phyloP scores from a whole-genome alignment of 2,329 filamentous ascomycete species.

The Penicillium olsonii region DNA sequence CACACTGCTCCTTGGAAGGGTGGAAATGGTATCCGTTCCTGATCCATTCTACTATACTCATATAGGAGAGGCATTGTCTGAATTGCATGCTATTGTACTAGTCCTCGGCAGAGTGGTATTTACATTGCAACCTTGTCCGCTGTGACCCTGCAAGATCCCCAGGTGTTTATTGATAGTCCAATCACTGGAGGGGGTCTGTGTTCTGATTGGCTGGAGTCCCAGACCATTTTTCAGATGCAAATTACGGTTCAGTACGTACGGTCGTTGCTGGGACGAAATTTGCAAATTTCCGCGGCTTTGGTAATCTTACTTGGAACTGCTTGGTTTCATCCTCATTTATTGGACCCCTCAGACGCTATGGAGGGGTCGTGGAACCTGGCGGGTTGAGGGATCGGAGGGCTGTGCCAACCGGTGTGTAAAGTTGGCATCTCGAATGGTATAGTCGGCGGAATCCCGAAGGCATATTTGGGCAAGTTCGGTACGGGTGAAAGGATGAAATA shows the following conservation, averaged over 20 bases:
- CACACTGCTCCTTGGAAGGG: constrained; percentile 23
- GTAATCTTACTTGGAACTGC: constrained; percentile 4
- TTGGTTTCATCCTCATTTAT: constrained; percentile 3
- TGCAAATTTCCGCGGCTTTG: neutral
- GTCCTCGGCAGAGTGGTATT: too few relatives aligned
- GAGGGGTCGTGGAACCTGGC: constrained; percentile 9
- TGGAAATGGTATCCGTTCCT: constrained; percentile 1
- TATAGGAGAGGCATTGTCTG: too few relatives aligned
- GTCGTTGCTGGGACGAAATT: neutral
- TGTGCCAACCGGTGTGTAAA: constrained; percentile 5
- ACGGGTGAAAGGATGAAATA: neutral
- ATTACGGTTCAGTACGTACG: neutral
- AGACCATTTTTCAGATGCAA: neutral
- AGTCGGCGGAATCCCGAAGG: neutral
- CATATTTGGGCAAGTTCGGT: neutral
- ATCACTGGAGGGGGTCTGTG: neutral
- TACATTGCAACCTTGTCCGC: too few relatives aligned
- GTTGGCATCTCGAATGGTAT: neutral
- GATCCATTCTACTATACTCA: neutral
- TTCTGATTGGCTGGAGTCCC: neutral
- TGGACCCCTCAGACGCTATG: neutral
- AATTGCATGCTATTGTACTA: too few relatives aligned
- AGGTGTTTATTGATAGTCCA: neutral
- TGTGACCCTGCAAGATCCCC: too few relatives aligned
- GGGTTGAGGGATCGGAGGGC: constrained; percentile 5